Evolutionary conservation across 2,329 filamentous ascomycete genomes (phyloP).

Genomic region (Ophiocordyceps australis): DNA sequence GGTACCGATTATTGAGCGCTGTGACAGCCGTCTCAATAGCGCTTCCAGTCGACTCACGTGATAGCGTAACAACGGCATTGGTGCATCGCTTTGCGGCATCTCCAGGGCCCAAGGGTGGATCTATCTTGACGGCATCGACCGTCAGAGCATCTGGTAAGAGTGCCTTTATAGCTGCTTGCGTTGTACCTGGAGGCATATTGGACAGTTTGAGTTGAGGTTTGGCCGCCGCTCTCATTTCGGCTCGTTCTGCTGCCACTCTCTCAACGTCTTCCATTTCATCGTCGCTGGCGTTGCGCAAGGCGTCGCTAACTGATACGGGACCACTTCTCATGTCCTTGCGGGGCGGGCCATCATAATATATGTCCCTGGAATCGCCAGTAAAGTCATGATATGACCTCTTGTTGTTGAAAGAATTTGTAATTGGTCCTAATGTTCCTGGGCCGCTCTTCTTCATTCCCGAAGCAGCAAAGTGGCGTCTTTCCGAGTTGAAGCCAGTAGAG

Average conservation of each 20-base stretch:
- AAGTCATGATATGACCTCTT: constrained; percentile 31
- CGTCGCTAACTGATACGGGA: constrained; percentile 44
- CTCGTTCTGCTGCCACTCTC: constrained; percentile 18
- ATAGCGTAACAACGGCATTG: constrained; percentile 64
- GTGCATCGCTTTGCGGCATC: constrained; percentile 53
- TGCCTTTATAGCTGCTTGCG: constrained; percentile 38
- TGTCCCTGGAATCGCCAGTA: constrained; percentile 15
- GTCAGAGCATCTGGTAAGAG: constrained; percentile 39
- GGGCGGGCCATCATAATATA: constrained; percentile 9
- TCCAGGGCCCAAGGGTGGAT: constrained; percentile 32
- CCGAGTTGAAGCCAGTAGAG: constrained; percentile 8
- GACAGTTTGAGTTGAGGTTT: constrained; percentile 45
- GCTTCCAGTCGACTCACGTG: constrained; percentile 61
- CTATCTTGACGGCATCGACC: constrained; percentile 57
- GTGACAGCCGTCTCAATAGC: constrained; percentile 73
- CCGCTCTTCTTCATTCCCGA: constrained; percentile 39
- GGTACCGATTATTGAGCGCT: constrained; percentile 61
- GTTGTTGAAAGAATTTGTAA: constrained; percentile 27
- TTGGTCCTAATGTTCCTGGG: constrained; percentile 41
- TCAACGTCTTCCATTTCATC: constrained; percentile 29
- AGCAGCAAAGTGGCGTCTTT: constrained; percentile 47
- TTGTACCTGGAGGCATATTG: constrained; percentile 41
- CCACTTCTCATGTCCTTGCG: constrained; percentile 19
- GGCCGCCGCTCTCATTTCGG: constrained; percentile 39
- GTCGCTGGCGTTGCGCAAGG: constrained; percentile 53